Evolutionary conservation across 129 eudicot genomes (phyloP), one percentile per base, ranked within the genome.

Genomic region (Centrapalus pauciflorus): DNA sequence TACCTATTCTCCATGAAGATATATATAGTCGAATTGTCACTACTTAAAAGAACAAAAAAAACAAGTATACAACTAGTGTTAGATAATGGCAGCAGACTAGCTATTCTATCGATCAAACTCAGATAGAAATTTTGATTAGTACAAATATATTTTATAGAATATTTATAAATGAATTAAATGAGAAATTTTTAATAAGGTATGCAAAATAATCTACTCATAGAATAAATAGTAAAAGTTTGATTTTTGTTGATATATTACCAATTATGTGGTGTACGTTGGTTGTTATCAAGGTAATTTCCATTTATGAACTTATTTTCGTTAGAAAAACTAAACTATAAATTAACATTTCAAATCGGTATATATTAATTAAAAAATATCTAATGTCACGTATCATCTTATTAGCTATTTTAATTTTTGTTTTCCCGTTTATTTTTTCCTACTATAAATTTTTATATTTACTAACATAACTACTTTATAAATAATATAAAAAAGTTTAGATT

Each of bases 1-100:
- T 63, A 73, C 71, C 64, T 24, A 14, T 26, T 73, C 55, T 21
- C 49, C 78, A 54, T 55, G 50, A 64, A 8, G 66, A 54, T 37
- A n/a, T n/a, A n/a, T n/a, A n/a, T n/a, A 38, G 5, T 63, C 17
- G 20, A 40, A 25, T 9, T 28, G 12, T 64, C 14, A 64, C 69
- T 10, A 29, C 25, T 63, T 27, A 10, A 4, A 4, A 63, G 19
- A 34, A 50, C 26, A 20, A 40, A 64, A n/a, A 64, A 64, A 10
- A 11, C 4, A 16, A 12, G n/a, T n/a, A 10, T 46, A 6, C 6
- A 17, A n/a, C 12, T n/a, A 10, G 48, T 13, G 25, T 21, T 51
- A n/a, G 16, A n/a, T 1, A 5, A 32, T 34, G 49, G 11, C 23
- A 4, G 5, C 49, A 28, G 20, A n/a, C 38, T 63, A 25, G n/a